These are phyloP conservation scores for Pestalotiopsis sp. DNA, from an alignment of 2,329 filamentous ascomycete genomes.

Conservation along the genomic window DNA sequence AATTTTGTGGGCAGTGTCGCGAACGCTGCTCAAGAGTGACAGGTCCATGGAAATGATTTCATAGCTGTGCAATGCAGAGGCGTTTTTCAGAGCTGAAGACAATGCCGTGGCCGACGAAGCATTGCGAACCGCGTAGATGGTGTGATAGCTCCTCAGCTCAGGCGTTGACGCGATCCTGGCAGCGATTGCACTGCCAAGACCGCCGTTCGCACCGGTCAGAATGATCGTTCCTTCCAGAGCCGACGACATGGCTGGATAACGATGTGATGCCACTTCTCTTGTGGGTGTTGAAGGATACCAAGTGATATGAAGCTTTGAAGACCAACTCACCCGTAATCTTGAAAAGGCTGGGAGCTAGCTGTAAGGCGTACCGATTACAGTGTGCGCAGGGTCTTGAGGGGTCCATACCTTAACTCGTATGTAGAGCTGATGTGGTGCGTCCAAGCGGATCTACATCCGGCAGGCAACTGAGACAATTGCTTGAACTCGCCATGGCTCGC, in stretches of 20 bases:
- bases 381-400: too few species aligned
- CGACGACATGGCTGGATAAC: background rate
- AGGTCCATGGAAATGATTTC: slow-evolving; percentile 21
- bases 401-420: too few species aligned
- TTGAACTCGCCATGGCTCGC: too few species aligned
- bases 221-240: slow-evolving; percentile 15
- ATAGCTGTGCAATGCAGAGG: slow-evolving; percentile 4
- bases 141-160: slow-evolving; percentile 20
- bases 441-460: too few species aligned
- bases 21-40: slow-evolving; percentile 15
- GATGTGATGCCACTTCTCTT: too few species aligned
- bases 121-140: slow-evolving; percentile 19
- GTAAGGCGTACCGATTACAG: too few species aligned
- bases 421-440: too few species aligned
- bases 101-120: background rate
- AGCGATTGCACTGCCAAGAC: slow-evolving; percentile 16
- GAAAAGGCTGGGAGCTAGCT: too few species aligned
- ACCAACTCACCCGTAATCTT: too few species aligned
- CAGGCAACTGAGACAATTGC: too few species aligned
- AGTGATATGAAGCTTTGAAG: too few species aligned
- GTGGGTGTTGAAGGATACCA: too few species aligned
- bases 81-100: background rate
- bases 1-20: slow-evolving; percentile 17
- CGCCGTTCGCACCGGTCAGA: slow-evolving; percentile 18
- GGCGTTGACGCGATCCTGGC: slow-evolving; percentile 16